Evolutionary conservation across 345 rosid genomes (phyloP).

Genomic region (Aurinia saxatilis): DNA sequence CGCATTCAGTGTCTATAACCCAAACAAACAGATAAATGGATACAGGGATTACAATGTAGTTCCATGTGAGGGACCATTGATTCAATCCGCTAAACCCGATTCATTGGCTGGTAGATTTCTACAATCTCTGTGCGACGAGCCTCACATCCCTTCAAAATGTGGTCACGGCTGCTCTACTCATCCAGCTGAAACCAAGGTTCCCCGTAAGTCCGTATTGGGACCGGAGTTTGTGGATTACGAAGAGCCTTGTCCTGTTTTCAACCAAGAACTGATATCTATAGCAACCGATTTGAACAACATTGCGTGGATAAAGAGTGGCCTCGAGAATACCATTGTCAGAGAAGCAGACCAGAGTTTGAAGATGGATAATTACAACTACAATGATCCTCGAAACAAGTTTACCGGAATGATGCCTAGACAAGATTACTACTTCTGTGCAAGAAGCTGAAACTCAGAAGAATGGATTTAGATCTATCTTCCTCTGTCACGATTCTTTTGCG

Average conservation of each 20-base stretch:
- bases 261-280: slow-evolving; percentile 63
- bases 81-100: slow-evolving; percentile 46
- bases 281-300: slow-evolving; percentile 83
- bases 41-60: slow-evolving; percentile 26
- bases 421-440: slow-evolving; percentile 35
- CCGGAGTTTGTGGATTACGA: slow-evolving; percentile 79
- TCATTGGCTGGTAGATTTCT: slow-evolving; percentile 43
- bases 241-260: slow-evolving; percentile 48
- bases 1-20: slow-evolving; percentile 62
- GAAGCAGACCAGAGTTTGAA: slow-evolving; percentile 35
- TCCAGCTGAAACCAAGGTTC: slow-evolving; percentile 17
- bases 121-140: slow-evolving; percentile 46
- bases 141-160: slow-evolving; percentile 49
- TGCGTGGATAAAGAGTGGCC: slow-evolving; percentile 79
- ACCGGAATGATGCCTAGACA: slow-evolving; percentile 44
- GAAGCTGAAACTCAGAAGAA: slow-evolving; percentile 47
- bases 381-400: slow-evolving; percentile 44
- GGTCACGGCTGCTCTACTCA: slow-evolving; percentile 64
- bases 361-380: slow-evolving; percentile 25
- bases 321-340: slow-evolving; percentile 41
- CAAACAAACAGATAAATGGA: slow-evolving; percentile 29
- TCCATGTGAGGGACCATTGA: slow-evolving; percentile 47
- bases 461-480: slow-evolving; percentile 8
- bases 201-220: slow-evolving; percentile 49
- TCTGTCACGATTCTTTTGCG: slow-evolving; percentile 8